A percentile compares a stretch with the other conserved stretches of the same genome.
Evolutionary conservation across 495 filamentous ascomycete genomes (phyloP).

Genomic region (Recurvomyces mirabilis): DNA sequence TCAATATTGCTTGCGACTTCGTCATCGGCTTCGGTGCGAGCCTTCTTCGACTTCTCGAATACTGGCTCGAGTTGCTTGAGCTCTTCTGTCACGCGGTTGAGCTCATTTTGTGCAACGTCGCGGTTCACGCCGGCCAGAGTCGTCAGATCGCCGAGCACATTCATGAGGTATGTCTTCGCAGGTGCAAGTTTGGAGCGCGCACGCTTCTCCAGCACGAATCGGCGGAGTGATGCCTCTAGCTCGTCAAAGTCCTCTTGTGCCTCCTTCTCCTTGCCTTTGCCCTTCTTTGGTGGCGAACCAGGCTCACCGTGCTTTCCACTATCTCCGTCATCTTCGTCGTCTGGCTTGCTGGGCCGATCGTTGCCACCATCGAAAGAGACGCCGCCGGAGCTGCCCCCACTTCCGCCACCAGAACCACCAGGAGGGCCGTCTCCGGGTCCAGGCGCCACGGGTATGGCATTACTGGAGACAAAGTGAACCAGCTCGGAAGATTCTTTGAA

Average conservation of each 20-base stretch:
- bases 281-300: constrained; percentile 52
- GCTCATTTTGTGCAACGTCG: constrained; percentile 73
- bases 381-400: constrained; percentile 40
- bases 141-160: constrained; percentile 76
- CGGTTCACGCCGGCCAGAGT: constrained; percentile 75
- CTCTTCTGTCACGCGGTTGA: constrained; percentile 72
- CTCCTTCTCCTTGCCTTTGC: constrained; percentile 81
- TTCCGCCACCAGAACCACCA: constrained; percentile 44
- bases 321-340: constrained; percentile 38
- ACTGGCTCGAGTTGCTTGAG: constrained; percentile 72
- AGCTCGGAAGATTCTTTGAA: constrained; percentile 86
- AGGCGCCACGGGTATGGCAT: constrained; percentile 67
- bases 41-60: constrained; percentile 72
- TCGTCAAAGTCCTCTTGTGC: constrained; percentile 80
- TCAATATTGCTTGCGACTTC: constrained; percentile 74
- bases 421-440: constrained; percentile 36
- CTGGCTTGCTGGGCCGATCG: constrained; percentile 43
- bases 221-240: constrained; percentile 74
- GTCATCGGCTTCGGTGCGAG: constrained; percentile 69
- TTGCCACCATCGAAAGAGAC: constrained; percentile 24
- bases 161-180: constrained; percentile 90
- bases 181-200: constrained; percentile 91
- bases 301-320: constrained; percentile 37
- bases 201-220: constrained; percentile 93
- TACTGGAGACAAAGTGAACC: constrained; percentile 95